phyloP scores from a whole-genome alignment of 768 basidiomycete species.

The Boletus rex-veris region DNA sequence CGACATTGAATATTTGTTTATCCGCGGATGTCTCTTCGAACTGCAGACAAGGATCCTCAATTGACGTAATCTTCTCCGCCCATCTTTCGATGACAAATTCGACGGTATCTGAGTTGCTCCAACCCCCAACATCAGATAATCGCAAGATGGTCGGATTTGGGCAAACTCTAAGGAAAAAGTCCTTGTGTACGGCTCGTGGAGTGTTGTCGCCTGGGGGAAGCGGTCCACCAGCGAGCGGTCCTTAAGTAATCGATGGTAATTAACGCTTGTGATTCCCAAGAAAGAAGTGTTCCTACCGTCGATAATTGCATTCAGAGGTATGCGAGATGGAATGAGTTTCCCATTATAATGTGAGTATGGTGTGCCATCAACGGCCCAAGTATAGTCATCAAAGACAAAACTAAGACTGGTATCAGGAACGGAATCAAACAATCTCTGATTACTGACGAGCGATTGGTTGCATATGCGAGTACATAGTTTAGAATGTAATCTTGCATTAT shows the following conservation, averaged over 20 bases:
- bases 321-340: slow-evolving; percentile 34
- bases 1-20: slow-evolving; percentile 15
- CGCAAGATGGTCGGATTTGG: slow-evolving; percentile 33
- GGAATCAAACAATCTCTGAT: neutral
- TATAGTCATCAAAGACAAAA: slow-evolving; percentile 42
- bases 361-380: slow-evolving; percentile 34
- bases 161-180: slow-evolving; percentile 39
- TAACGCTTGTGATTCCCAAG: neutral
- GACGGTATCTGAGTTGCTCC: slow-evolving; percentile 23
- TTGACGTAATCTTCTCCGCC: slow-evolving; percentile 30
- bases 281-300: slow-evolving; percentile 22
- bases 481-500: slow-evolving; percentile 38
- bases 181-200: slow-evolving; percentile 34
- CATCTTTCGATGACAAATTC: slow-evolving; percentile 33
- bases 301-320: slow-evolving; percentile 37
- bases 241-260: slow-evolving; percentile 11
- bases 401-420: slow-evolving; percentile 15
- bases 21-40: slow-evolving; percentile 23
- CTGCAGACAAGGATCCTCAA: slow-evolving; percentile 39
- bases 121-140: slow-evolving; percentile 23
- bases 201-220: slow-evolving; percentile 29
- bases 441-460: slow-evolving; percentile 34
- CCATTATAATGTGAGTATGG: slow-evolving; percentile 35
- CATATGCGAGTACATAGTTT: slow-evolving; percentile 33
- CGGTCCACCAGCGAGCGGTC: slow-evolving; percentile 37